Evolutionary conservation across 2,329 filamentous ascomycete genomes (phyloP).

Genomic region (Fusarium oxysporum): DNA sequence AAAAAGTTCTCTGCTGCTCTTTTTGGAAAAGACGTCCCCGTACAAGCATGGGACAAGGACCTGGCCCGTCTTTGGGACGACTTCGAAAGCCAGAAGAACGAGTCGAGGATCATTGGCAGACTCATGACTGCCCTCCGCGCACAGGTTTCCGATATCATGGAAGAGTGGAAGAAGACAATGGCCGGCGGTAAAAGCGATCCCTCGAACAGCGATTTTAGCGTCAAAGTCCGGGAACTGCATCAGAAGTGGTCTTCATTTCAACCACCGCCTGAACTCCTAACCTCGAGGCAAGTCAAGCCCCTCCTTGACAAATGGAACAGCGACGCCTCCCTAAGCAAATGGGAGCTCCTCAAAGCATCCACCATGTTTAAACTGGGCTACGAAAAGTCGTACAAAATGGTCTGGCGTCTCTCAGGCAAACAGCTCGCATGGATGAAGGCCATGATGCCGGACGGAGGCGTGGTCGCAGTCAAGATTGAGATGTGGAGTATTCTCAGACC

Average conservation of each 20-base stretch:
- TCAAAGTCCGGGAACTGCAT: constrained; percentile 52
- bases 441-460: constrained; percentile 27
- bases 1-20: constrained; percentile 46
- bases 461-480: constrained; percentile 50
- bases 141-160: constrained; percentile 47
- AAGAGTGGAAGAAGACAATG: constrained; percentile 51
- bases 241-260: constrained; percentile 57
- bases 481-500: constrained; percentile 54
- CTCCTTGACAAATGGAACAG: constrained; percentile 46
- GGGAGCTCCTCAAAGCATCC: constrained; percentile 65
- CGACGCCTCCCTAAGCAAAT: constrained; percentile 51
- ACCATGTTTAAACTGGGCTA: constrained; percentile 57
- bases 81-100: constrained; percentile 48
- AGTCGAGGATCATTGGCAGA: constrained; percentile 45
- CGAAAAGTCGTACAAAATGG: constrained; percentile 46
- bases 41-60: constrained; percentile 53
- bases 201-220: constrained; percentile 46
- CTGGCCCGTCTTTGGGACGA: constrained; percentile 49
- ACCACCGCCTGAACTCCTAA: constrained; percentile 46
- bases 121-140: constrained; percentile 51
- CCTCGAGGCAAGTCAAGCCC: constrained; percentile 42
- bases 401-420: constrained; percentile 61
- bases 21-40: constrained; percentile 14
- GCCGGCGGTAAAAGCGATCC: constrained; percentile 22
- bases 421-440: constrained; percentile 64